Evolutionary conservation across 2,329 filamentous ascomycete genomes (phyloP), one percentile per base, ranked within the genome.

Genomic region (Pseudogymnoascus sp.): DNA sequence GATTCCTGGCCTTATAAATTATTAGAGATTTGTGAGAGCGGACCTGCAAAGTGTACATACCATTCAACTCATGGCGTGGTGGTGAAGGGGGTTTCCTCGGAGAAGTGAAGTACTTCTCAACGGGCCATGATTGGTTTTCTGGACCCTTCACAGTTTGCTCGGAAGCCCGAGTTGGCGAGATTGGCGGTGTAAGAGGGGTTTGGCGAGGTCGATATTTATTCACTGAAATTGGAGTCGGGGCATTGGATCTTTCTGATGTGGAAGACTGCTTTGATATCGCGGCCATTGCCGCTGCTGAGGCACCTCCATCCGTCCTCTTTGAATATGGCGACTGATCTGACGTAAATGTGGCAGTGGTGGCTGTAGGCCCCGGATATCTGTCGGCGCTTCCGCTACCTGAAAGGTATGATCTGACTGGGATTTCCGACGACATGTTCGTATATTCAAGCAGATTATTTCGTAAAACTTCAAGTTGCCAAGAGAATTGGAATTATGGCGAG

Each of bases 381-480:
- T 20, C 18, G 28, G 28, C 32, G 47, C 11, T 54, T 9, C 47
- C 47, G 47, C 11, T 54, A 9, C 47, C 47, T 18, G 47, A 54
- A 32, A 54, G 47, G 47, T 54, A 54, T 28, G 47, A 54, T 20
- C 47, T 54, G 47, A 54, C 47, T 54, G 47, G 47, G n/a, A 54
- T 54, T 54, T 54, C 47, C 7, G 47, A 54, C 47, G 47, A 54
- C 47, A 54, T 54, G 25, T 54, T 54, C 47, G 47, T 54, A 32
- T 54, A 32, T 32, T 54, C 47, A 54, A 54, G 47, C 47, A 32
- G 28, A 32, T 54, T 9, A 32, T 54, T 54, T 50, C 30, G 43
- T 50, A 30, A 50, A 30, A 14, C 25, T 54, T 54, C 28, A 54
- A 54, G 8, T 18, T 54, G 28, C 47, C 18, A 18, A 32, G 32